Conservation (phyloP, 176 grass and related monocot species). For the Saccharum spontaneum region DNA sequence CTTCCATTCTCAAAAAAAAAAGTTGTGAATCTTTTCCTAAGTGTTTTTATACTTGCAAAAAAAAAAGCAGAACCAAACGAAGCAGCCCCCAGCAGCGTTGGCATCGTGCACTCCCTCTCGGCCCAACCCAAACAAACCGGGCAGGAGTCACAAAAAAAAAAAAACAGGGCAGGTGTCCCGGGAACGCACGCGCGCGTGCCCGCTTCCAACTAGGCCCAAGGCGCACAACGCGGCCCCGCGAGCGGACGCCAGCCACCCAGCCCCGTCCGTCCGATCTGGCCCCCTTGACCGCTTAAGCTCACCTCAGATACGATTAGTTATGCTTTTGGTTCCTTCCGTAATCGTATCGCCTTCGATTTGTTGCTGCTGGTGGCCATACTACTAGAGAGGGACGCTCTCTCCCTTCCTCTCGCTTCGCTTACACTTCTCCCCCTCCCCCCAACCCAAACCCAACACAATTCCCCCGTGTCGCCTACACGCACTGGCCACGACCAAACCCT, state of each 20-base stretch:
- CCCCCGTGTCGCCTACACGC: slow-evolving; percentile 13
- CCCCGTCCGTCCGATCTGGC: slow-evolving; percentile 22
- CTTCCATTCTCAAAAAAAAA: too few species aligned
- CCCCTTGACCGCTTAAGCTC: slow-evolving; percentile 37
- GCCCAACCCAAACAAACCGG: neutral
- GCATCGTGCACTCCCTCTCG: neutral
- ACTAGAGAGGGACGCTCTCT: neutral
- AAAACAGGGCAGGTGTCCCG: neutral
- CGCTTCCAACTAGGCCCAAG: slow-evolving; percentile 14
- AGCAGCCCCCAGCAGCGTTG: neutral
- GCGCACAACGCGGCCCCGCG: slow-evolving; percentile 42
- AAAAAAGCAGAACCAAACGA: too few species aligned
- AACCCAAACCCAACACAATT: slow-evolving; percentile 46
- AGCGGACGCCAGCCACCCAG: slow-evolving; percentile 37
- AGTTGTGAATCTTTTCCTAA: too few species aligned
- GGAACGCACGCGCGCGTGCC: neutral
- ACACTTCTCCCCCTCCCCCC: slow-evolving; percentile 31
- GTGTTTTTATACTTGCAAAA: too few species aligned
- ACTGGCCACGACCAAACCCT: slow-evolving; percentile 65
- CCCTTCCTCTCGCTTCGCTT: slow-evolving; percentile 24
- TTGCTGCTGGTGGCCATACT: neutral
- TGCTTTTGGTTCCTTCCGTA: neutral
- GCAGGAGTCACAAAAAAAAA: too few species aligned
- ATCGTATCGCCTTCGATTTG: slow-evolving; percentile 27
- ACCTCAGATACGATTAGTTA: neutral